phyloP scores from a whole-genome alignment of 768 basidiomycete species.

The Auriscalpium vulgare region DNA sequence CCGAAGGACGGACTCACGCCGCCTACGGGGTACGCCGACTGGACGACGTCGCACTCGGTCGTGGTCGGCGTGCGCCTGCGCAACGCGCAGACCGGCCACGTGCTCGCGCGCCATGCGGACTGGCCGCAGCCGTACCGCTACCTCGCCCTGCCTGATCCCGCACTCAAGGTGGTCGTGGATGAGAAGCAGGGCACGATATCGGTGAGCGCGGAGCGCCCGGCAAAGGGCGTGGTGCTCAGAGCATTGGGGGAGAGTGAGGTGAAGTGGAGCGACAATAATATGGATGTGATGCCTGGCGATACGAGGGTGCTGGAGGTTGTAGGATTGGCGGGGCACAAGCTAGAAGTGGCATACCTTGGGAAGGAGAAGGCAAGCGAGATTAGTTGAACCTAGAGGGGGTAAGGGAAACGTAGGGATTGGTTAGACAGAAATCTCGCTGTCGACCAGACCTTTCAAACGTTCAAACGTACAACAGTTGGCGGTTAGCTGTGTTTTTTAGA shows the following conservation, averaged over 20 bases:
- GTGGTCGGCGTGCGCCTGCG: constrained; percentile 16
- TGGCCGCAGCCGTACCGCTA: constrained; percentile 26
- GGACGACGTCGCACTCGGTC: constrained; percentile 16
- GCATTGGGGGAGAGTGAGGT: background rate
- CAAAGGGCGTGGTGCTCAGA: background rate
- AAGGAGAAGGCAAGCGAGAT: background rate
- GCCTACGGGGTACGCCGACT: constrained; percentile 1
- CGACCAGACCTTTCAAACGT: no score
- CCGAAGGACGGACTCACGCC: background rate
- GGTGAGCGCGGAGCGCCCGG: background rate
- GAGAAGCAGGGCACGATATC: background rate
- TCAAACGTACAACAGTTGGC: no score
- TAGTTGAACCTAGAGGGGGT: no score
- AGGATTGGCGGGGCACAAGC: background rate
- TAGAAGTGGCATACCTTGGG: background rate
- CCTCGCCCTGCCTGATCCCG: constrained; percentile 24
- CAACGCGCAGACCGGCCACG: constrained; percentile 14
- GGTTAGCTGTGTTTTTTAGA: no score
- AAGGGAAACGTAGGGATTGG: no score
- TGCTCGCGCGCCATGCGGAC: constrained; percentile 22
- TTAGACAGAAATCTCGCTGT: no score
- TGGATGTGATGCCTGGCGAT: background rate
- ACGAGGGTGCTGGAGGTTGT: background rate
- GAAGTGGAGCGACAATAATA: background rate
- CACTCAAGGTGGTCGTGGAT: constrained; percentile 9